Percentiles rank a stretch among this genome's conserved stretches.
Evolutionary conservation across 2,329 filamentous ascomycete genomes (phyloP).

Genomic region (Colletotrichum godetiae): DNA sequence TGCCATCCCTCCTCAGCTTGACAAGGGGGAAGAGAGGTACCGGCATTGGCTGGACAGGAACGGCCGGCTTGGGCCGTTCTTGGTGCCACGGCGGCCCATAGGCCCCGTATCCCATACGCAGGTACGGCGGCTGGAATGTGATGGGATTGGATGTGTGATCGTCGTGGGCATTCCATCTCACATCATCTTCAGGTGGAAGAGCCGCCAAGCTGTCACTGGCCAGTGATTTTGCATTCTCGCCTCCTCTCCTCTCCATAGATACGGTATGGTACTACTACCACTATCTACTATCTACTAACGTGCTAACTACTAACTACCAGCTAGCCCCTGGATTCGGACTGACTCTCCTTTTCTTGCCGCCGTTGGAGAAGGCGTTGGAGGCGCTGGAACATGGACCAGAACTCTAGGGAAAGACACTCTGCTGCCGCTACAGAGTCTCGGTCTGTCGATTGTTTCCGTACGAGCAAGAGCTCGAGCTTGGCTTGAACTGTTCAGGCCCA

Average conservation of each 20-base stretch:
- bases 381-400: neutral
- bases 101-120: neutral
- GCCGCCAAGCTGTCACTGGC: neutral
- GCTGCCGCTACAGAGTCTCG: neutral
- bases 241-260: neutral
- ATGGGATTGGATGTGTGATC: neutral
- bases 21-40: neutral
- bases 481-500: conserved; percentile 10
- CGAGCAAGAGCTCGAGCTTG: neutral
- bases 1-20: neutral
- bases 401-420: neutral
- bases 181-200: neutral
- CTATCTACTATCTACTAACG: too few relatives aligned
- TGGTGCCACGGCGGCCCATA: neutral
- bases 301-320: too few relatives aligned
- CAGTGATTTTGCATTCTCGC: neutral
- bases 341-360: neutral
- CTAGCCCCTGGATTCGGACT: neutral
- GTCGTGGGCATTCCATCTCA: neutral
- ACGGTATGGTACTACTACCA: too few relatives aligned
- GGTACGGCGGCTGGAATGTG: neutral
- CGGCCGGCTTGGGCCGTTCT: neutral
- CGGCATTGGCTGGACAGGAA: neutral
- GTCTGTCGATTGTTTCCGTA: neutral
- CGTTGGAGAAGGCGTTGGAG: neutral